A percentile compares a stretch with the other conserved stretches of the same genome.
These are phyloP conservation scores for Aureobasidium vineae DNA, from an alignment of 2,329 filamentous ascomycete genomes.

Conservation along the genomic window DNA sequence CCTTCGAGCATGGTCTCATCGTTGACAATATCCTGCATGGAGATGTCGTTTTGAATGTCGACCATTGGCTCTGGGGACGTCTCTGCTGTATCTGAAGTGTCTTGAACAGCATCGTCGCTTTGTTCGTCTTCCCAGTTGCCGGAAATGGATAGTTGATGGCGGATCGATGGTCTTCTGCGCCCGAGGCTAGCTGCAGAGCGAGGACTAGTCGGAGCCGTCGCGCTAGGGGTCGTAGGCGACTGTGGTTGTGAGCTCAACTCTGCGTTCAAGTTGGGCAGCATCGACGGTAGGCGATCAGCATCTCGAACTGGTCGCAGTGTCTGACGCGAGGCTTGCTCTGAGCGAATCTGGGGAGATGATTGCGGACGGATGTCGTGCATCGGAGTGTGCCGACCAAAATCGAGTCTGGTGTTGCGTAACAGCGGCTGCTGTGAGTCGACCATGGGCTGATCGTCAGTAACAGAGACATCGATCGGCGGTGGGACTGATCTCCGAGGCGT, in stretches of 20 bases:
- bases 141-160: conserved; percentile 83
- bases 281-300: conserved; percentile 77
- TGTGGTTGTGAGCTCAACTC: conserved; percentile 84
- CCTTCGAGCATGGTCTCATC: conserved; percentile 74
- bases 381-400: conserved; percentile 19
- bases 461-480: conserved; percentile 79
- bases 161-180: conserved; percentile 76
- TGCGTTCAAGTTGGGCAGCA: conserved; percentile 67
- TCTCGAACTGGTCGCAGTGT: conserved; percentile 72
- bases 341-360: conserved; percentile 33
- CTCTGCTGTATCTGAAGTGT: conserved; percentile 43
- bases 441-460: conserved; percentile 31
- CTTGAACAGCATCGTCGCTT: conserved; percentile 77
- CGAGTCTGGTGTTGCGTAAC: conserved; percentile 14
- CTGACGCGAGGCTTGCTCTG: conserved; percentile 34
- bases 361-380: conserved; percentile 32
- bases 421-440: conserved; percentile 5
- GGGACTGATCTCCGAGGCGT: conserved; percentile 65
- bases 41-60: conserved; percentile 77
- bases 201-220: conserved; percentile 55
- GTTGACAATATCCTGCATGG: conserved; percentile 84
- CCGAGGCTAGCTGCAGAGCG: conserved; percentile 52
- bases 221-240: conserved; percentile 81
- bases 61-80: conserved; percentile 63
- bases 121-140: conserved; percentile 75